Conservation (phyloP, 768 basidiomycete species). For the Brasilioporus rufonigricans region DNA sequence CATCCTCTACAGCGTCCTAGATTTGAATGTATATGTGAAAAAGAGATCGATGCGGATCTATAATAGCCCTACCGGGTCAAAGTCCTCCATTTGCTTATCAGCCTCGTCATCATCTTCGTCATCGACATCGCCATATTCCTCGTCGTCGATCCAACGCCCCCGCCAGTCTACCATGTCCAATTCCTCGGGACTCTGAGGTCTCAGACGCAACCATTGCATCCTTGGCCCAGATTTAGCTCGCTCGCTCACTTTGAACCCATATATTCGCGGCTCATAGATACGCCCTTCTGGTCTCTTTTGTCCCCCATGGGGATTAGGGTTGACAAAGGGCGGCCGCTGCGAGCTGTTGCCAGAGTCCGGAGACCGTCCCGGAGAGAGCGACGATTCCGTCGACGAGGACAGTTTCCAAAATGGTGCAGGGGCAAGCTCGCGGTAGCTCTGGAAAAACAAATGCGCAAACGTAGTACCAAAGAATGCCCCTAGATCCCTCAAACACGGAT, state of each 20-base stretch:
- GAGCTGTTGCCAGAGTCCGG: slow-evolving; percentile 51
- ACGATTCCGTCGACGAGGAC: slow-evolving; percentile 47
- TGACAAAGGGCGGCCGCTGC: slow-evolving; percentile 62
- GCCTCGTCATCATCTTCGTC: slow-evolving; percentile 47
- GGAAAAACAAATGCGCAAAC: slow-evolving; percentile 98
- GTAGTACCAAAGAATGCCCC: slow-evolving; percentile 99
- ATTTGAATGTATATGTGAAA: slow-evolving; percentile 9
- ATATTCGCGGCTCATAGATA: slow-evolving; percentile 90
- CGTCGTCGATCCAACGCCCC: slow-evolving; percentile 82
- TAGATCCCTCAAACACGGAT: slow-evolving; percentile 34
- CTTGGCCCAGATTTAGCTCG: slow-evolving; percentile 91
- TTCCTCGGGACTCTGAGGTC: slow-evolving; percentile 78
- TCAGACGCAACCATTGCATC: slow-evolving; percentile 93
- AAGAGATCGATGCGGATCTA: neutral
- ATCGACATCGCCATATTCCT: slow-evolving; percentile 68
- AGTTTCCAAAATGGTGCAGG: slow-evolving; percentile 91
- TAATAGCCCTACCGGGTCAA: slow-evolving; percentile 62
- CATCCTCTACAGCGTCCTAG: slow-evolving; percentile 56
- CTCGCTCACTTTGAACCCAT: slow-evolving; percentile 97
- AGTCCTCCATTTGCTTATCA: slow-evolving; percentile 83
- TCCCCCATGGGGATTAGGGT: slow-evolving; percentile 86
- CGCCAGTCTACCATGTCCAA: slow-evolving; percentile 88
- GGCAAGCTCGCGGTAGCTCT: slow-evolving; percentile 93
- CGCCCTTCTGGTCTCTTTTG: slow-evolving; percentile 86
- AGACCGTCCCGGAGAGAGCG: slow-evolving; percentile 55